A percentile compares a stretch with the other conserved stretches of the same genome.
Evolutionary conservation across 208 protist genomes (phyloP).

Genomic region (Trypanosoma caninum): DNA sequence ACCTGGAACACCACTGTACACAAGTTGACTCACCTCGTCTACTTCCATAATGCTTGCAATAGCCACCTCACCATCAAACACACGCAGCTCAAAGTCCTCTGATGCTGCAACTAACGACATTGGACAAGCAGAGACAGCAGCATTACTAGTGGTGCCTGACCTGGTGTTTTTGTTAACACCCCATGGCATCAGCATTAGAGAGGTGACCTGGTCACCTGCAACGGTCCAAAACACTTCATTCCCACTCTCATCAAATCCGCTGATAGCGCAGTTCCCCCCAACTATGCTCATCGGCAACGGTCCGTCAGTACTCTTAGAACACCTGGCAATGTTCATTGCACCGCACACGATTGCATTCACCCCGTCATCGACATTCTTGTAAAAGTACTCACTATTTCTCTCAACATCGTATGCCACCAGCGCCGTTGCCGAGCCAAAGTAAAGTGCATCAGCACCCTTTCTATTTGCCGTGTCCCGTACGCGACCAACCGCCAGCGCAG

Average conservation of each 20-base stretch:
- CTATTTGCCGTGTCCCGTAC: slow-evolving; percentile 25
- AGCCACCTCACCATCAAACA: slow-evolving; percentile 88
- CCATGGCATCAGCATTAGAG: slow-evolving; percentile 83
- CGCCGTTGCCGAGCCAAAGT: slow-evolving; percentile 87
- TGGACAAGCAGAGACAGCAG: slow-evolving; percentile 7
- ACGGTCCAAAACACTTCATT: slow-evolving; percentile 93
- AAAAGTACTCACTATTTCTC: slow-evolving; percentile 90
- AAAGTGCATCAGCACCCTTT: slow-evolving; percentile 62
- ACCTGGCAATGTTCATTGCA: slow-evolving; percentile 28
- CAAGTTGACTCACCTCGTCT: slow-evolving; percentile 68
- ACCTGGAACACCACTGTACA: slow-evolving; percentile 29
- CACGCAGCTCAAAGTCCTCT: slow-evolving; percentile 93
- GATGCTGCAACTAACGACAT: slow-evolving; percentile 86
- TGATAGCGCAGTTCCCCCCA: slow-evolving; percentile 94
- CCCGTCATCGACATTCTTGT: slow-evolving; percentile 92
- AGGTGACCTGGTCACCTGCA: slow-evolving; percentile 91
- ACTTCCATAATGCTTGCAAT: slow-evolving; percentile 79
- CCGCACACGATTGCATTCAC: slow-evolving; percentile 83
- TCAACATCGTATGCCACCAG: slow-evolving; percentile 92
- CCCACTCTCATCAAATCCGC: slow-evolving; percentile 89
- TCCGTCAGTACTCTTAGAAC: neutral
- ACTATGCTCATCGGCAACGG: slow-evolving; percentile 69
- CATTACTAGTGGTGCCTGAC: neutral
- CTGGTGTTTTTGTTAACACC: neutral
- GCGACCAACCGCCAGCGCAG: slow-evolving; percentile 61